phyloP scores from a whole-genome alignment of 768 basidiomycete genomes.

The Neoboletus magnificus region DNA sequence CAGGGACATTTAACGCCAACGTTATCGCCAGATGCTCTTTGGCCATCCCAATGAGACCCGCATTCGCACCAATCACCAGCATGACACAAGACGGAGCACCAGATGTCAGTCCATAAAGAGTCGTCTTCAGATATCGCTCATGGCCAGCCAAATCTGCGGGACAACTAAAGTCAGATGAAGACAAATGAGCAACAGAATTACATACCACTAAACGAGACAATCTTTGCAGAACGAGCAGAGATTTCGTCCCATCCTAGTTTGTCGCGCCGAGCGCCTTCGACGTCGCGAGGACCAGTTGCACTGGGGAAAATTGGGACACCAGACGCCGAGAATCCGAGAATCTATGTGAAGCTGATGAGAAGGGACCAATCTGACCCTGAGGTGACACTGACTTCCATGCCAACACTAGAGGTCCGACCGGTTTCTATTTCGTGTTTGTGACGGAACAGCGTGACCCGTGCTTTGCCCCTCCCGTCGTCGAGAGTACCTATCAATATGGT shows the following conservation, averaged over 20 bases:
- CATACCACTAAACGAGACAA: conserved; percentile 87
- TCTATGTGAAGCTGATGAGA: conserved; percentile 42
- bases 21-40: conserved; percentile 97
- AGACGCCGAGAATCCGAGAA: conserved; percentile 78
- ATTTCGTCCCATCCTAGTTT: conserved; percentile 97
- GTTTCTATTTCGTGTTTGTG: conserved; percentile 98
- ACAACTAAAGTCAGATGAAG: not conserved
- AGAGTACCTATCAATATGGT: conserved; percentile 49
- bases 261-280: conserved; percentile 70
- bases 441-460: conserved; percentile 86
- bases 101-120: conserved; percentile 91
- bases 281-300: conserved; percentile 50
- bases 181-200: not conserved
- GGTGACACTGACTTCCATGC: conserved; percentile 78
- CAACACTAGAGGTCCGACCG: conserved; percentile 91
- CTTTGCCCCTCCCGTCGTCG: conserved; percentile 79
- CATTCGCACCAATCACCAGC: conserved; percentile 93
- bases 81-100: conserved; percentile 91
- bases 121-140: conserved; percentile 89
- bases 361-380: not conserved
- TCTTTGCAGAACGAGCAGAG: conserved; percentile 81
- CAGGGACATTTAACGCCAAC: conserved; percentile 88
- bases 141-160: conserved; percentile 87
- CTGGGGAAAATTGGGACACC: conserved; percentile 80
- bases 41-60: conserved; percentile 87